phyloP scores from a whole-genome alignment of 805 yeast species.

The Kazachstania kunashirensis region DNA sequence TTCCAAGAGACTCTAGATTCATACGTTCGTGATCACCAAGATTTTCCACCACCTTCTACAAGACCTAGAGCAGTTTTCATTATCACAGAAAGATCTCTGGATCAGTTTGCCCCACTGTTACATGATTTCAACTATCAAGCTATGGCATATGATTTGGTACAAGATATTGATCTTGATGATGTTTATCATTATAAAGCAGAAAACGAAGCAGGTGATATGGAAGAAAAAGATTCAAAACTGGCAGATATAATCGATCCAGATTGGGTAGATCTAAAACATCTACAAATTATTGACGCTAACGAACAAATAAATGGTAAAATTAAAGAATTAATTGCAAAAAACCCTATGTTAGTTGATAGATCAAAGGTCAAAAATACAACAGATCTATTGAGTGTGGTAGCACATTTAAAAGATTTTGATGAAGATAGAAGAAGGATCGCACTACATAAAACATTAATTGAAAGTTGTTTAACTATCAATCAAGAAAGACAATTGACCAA shows the following conservation, averaged over 20 bases:
- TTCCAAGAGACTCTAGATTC: conserved; percentile 66
- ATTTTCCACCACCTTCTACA: conserved; percentile 46
- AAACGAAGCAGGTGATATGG: conserved; percentile 40
- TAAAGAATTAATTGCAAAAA: conserved; percentile 56
- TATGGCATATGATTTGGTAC: conserved; percentile 69
- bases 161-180: conserved; percentile 34
- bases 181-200: conserved; percentile 47
- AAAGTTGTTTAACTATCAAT: conserved; percentile 53
- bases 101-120: conserved; percentile 69
- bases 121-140: conserved; percentile 92
- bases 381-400: conserved; percentile 68
- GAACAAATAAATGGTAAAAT: conserved; percentile 50
- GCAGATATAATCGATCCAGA: conserved; percentile 51
- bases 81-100: conserved; percentile 76
- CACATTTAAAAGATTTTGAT: conserved; percentile 57
- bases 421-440: conserved; percentile 53
- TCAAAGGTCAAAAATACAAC: conserved; percentile 53
- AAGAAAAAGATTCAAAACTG: conserved; percentile 39
- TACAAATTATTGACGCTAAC: conserved; percentile 66
- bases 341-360: conserved; percentile 67
- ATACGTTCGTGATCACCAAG: conserved; percentile 58
- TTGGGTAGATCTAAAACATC: conserved; percentile 63
- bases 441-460: conserved; percentile 51
- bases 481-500: conserved; percentile 52
- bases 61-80: conserved; percentile 67